Conservation (phyloP, 2,329 filamentous ascomycete genomes). For the Ascochyta viciae-villosae region DNA sequence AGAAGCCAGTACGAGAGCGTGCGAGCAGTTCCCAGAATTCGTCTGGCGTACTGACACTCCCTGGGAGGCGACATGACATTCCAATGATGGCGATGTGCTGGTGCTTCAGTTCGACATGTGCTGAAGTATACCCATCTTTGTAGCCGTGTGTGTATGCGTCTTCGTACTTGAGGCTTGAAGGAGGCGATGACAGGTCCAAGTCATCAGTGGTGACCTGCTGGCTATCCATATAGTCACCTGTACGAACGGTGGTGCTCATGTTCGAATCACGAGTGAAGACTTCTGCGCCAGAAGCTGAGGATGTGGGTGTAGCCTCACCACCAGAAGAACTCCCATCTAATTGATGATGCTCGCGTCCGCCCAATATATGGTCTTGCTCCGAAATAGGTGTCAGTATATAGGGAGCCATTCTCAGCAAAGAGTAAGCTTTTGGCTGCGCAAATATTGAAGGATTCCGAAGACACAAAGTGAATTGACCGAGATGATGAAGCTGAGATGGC, state of each 20-base stretch:
- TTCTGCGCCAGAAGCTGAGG: neutral
- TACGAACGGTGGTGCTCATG: neutral
- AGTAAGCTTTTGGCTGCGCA: neutral
- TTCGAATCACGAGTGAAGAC: neutral
- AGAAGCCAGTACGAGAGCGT: constrained; percentile 39
- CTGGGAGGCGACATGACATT: constrained; percentile 41
- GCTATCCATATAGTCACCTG: too few relatives aligned
- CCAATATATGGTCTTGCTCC: constrained; percentile 17
- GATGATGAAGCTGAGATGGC: neutral
- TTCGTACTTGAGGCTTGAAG: constrained; percentile 9
- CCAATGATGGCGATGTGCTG: constrained; percentile 50
- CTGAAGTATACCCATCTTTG: constrained; percentile 23
- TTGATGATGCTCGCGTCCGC: neutral
- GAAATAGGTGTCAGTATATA: constrained; percentile 26
- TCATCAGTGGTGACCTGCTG: neutral
- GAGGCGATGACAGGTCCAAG: neutral
- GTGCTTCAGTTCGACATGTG: constrained; percentile 25
- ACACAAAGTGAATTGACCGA: neutral
- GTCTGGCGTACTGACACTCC: constrained; percentile 31
- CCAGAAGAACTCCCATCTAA: neutral
- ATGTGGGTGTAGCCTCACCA: neutral
- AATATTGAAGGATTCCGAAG: neutral
- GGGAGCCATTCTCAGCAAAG: constrained; percentile 22
- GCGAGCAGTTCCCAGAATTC: constrained; percentile 39
- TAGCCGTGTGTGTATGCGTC: constrained; percentile 28